Evolutionary conservation across 805 yeast species (phyloP), one percentile per base, ranked within the genome.

Genomic region (Saturnispora besseyi): DNA sequence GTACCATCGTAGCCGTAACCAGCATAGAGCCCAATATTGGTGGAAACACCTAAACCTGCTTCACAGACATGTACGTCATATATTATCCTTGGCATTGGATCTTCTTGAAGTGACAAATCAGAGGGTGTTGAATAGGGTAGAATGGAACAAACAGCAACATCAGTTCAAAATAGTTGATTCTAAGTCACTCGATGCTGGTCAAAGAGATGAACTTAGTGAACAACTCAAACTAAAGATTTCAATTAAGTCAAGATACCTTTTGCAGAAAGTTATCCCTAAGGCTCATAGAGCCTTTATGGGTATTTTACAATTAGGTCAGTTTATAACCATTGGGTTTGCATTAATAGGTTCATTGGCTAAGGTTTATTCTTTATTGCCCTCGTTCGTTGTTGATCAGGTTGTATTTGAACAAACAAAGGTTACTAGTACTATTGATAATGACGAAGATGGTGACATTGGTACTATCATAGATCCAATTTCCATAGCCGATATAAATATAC

Each of bases 271-370:
- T 3, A 57, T 79, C 0, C 75, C 74, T 6, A 66, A 67, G 30
- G 77, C 83, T 29, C 82, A 77, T 62, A 74, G 76, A 51, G 75
- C 77, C 11, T 84, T 86, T 58, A 81, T 83, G 62, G 76, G 81
- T 1, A 74, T 88, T 1, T 71, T 88, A 7, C 81, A 84, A 1
- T 71, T 81, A 51, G 95, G 90, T 0, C 95, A 89, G 59, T 88
- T 84, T 59, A 72, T 87, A 6, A 75, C 82, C 1, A 62, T 88
- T 11, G 96, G 95, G 2, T 73, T 88, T 54, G 77, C 84, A 0
- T 63, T 87, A 37, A 59, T 87, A 3, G 95, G 85, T 0, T 47
- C 69, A 18, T 56, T 79, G 36, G 74, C 84, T 2, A 71, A 74
- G 47, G 57, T 85, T 9, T 62, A 70, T 40, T 32, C 50, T 4